Evolutionary conservation across 2,329 filamentous ascomycete genomes (phyloP).

Genomic region (Nothophaeocryptopus gaeumannii): DNA sequence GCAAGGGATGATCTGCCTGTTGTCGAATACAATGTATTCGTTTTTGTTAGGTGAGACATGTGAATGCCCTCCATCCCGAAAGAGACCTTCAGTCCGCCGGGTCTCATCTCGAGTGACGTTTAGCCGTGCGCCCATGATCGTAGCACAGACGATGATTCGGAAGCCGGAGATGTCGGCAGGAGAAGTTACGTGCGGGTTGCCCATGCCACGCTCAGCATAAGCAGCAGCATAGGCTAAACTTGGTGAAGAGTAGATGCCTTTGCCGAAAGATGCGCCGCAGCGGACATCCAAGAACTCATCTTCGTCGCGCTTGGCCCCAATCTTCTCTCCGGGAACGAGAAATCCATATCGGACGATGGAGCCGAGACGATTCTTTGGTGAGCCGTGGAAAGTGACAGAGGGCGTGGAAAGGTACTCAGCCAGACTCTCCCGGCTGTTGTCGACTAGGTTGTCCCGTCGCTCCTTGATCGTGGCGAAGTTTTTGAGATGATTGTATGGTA

Average conservation of each 20-base stretch:
- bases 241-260: constrained; percentile 48
- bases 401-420: constrained; percentile 39
- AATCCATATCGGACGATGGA: constrained; percentile 49
- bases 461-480: background rate
- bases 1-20: constrained; percentile 44
- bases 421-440: constrained; percentile 32
- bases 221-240: constrained; percentile 39
- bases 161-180: constrained; percentile 37
- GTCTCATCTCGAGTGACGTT: constrained; percentile 26
- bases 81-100: background rate
- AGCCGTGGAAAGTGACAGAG: constrained; percentile 40
- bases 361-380: constrained; percentile 30
- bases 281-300: constrained; percentile 27
- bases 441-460: background rate
- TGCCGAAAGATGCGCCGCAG: constrained; percentile 43
- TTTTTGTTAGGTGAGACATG: constrained; percentile 36
- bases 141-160: constrained; percentile 47
- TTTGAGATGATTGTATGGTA: background rate
- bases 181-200: constrained; percentile 9
- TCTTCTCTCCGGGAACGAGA: constrained; percentile 37
- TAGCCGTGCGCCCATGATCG: constrained; percentile 44
- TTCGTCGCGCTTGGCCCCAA: constrained; percentile 26
- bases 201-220: constrained; percentile 29
- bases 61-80: constrained; percentile 4
- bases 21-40: constrained; percentile 48